phyloP scores from a whole-genome alignment of 192 early-diverging fungal species.

The Coemansia umbellata region DNA sequence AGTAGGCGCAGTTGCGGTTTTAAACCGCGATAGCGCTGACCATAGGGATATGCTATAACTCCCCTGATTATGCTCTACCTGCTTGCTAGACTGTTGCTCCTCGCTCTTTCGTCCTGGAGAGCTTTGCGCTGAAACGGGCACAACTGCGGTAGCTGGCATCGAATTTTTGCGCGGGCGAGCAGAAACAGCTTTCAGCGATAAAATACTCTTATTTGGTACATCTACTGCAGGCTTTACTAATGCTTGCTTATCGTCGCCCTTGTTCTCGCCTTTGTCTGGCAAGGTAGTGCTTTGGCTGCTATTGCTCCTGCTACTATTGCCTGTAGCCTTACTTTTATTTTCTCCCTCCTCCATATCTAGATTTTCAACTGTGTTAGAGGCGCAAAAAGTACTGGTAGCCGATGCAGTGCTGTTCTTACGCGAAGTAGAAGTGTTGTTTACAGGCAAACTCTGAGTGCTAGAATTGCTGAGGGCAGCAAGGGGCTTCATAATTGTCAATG shows the following conservation, averaged over 20 bases:
- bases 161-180: not conserved
- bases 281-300: not conserved
- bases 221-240: too few species aligned
- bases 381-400: too few species aligned
- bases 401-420: too few species aligned
- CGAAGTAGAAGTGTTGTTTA: not conserved
- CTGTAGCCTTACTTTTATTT: too few species aligned
- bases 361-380: too few species aligned
- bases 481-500: conserved; percentile 28
- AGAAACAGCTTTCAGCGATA: not conserved
- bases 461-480: not conserved
- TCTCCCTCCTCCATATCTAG: too few species aligned
- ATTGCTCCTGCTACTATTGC: too few species aligned
- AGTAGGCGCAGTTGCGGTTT: too few species aligned
- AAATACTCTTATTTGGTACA: too few species aligned
- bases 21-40: conserved; percentile 14
- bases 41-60: conserved; percentile 11
- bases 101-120: not conserved
- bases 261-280: not conserved
- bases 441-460: not conserved
- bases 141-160: not conserved
- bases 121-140: not conserved
- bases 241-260: not conserved
- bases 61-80: not conserved
- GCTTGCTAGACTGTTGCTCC: not conserved